phyloP scores from a whole-genome alignment of 768 basidiomycete genomes.

The Naematelia encephala region DNA sequence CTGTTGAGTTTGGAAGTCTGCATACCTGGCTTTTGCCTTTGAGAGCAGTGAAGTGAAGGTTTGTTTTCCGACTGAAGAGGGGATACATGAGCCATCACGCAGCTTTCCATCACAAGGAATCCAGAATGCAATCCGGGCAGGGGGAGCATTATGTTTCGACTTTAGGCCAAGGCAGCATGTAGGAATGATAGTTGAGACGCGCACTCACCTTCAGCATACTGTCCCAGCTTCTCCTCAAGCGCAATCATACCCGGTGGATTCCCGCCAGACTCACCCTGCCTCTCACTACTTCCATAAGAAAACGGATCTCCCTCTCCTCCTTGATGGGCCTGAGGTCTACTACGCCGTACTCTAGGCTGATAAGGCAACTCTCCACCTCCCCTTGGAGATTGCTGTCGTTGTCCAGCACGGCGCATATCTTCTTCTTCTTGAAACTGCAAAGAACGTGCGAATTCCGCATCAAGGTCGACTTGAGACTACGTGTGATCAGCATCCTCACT shows the following conservation, averaged over 20 bases:
- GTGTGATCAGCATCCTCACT: background rate
- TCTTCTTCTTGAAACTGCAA: conserved; percentile 48
- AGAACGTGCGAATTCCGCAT: conserved; percentile 49
- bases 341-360: conserved; percentile 44
- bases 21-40: conserved; percentile 42
- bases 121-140: no score
- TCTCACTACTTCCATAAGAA: background rate
- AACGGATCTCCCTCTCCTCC: conserved; percentile 3
- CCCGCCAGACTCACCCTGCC: conserved; percentile 13
- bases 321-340: conserved; percentile 12
- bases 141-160: no score
- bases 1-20: conserved; percentile 42
- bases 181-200: background rate
- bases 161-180: no score
- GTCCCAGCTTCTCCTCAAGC: conserved; percentile 45
- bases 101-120: background rate
- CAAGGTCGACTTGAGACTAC: conserved; percentile 46
- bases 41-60: conserved; percentile 46
- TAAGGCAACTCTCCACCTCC: conserved; percentile 39
- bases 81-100: background rate
- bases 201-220: conserved; percentile 44
- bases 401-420: conserved; percentile 9
- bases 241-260: conserved; percentile 40
- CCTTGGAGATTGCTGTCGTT: conserved; percentile 8
- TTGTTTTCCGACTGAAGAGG: conserved; percentile 40